Conservation (phyloP, 257 asterid species). For the Anisodus acutangulus region DNA sequence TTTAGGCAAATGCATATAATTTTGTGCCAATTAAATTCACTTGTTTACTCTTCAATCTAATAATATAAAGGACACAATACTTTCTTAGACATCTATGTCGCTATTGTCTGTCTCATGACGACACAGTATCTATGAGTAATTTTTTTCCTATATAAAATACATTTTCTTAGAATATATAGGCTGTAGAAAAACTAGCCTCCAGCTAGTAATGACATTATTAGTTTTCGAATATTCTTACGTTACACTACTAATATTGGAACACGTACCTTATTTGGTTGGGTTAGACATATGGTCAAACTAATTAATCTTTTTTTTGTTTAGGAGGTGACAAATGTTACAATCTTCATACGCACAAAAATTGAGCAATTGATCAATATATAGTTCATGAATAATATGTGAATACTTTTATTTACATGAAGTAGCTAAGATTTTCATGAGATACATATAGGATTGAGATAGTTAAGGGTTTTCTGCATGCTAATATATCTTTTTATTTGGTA, state of each 20-base stretch:
- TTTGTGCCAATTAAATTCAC: background rate
- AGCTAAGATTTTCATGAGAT: no score
- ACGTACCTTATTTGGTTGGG: background rate
- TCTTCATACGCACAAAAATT: background rate
- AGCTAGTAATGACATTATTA: background rate
- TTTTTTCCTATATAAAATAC: background rate
- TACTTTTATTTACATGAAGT: no score
- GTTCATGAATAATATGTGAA: background rate
- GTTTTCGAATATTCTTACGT: background rate
- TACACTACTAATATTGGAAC: background rate
- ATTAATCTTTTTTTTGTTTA: background rate
- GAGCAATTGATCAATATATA: background rate
- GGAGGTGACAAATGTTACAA: background rate
- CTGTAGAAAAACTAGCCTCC: no score
- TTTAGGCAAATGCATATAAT: background rate
- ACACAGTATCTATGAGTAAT: constrained; percentile 28
- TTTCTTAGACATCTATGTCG: constrained; percentile 23
- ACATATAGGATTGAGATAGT: no score
- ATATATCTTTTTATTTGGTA: no score
- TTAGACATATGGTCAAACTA: background rate
- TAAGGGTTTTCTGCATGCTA: background rate
- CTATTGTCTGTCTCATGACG: constrained; percentile 24
- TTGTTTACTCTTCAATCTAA: background rate
- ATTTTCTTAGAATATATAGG: background rate
- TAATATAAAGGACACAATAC: background rate